Evolutionary conservation across 2,329 filamentous ascomycete species (phyloP).

Genomic region (Fusarium nematophilum): DNA sequence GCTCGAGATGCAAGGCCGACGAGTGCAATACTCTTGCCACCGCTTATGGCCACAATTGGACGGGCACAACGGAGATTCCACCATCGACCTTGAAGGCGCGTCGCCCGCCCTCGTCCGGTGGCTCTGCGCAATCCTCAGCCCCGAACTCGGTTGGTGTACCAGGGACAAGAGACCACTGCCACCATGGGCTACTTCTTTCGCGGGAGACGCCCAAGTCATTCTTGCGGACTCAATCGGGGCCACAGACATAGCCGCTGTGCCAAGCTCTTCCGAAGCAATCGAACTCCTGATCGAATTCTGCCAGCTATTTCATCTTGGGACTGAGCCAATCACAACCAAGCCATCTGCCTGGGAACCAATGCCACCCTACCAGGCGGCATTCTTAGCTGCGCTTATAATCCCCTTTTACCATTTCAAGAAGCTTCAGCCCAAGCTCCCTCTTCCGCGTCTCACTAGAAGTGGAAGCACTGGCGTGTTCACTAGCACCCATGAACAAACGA

Average conservation of each 20-base stretch:
- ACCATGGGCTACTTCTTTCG: background rate
- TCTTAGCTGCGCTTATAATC: background rate
- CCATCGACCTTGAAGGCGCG: background rate
- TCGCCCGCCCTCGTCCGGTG: background rate
- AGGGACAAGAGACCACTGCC: background rate
- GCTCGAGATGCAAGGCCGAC: constrained; percentile 3
- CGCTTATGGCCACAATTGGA: background rate
- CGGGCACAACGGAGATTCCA: background rate
- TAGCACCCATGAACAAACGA: background rate
- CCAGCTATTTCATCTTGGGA: background rate
- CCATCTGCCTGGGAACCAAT: background rate
- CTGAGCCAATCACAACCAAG: background rate
- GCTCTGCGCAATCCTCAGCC: background rate
- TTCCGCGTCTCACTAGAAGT: background rate
- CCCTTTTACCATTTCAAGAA: constrained; percentile 5
- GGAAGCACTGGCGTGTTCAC: background rate
- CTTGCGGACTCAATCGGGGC: background rate
- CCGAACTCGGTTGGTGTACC: background rate
- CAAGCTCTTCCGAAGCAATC: constrained; percentile 1
- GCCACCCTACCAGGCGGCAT: background rate
- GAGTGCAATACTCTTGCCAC: background rate
- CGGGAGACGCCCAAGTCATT: background rate
- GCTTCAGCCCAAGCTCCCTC: background rate
- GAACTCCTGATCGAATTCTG: constrained; percentile 4
- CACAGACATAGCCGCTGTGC: background rate